Evolutionary conservation across 768 basidiomycete genomes (phyloP), one percentile per base, ranked within the genome.

Genomic region (Exidia glandulosa): DNA sequence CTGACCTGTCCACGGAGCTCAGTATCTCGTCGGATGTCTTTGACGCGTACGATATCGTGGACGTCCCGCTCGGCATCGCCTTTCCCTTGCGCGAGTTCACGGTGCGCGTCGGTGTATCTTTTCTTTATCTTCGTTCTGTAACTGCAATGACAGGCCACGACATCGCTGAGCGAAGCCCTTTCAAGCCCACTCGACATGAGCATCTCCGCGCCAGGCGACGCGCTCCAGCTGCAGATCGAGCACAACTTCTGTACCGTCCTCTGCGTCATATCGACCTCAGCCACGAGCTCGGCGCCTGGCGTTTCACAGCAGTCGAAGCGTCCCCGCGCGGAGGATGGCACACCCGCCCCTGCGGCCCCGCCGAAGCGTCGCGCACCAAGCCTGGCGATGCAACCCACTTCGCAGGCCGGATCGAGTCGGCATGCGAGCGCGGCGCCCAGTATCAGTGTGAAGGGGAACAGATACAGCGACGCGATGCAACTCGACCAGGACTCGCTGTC

Each of bases 21-120:
- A 79, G 79, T 1, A 84, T 93, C 57, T 86, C 84, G 60, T 80
- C 80, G 1, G 87, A 88, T 41, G 91, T 92, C 66, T 93, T 93
- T 63, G 89, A 92, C 57, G 72, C 78, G 6, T 93, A 91, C 66
- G 81, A 88, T 52, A 74, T 91, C 12, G 77, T 76, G 65, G 72
- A 77, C 10, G 72, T 80, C 19, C 87, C 90, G 1, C 80, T 80
- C 32, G 84, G 81, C 3, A 80, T 93, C 57, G 84, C 83, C 1
- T 90, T 92, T 65, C 90, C 91, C 71, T 72, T 93, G 31, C 82
- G 86, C 36, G 90, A 93, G 73, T 90, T 93, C 72, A 89, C 84
- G 61, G 90, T 90, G 63, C 61, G 77, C 48, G 69, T 23, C 32
- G 25, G 16, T 10, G 2, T 36, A 27, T 3, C 29, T 33, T 48